phyloP scores from a whole-genome alignment of 1,139 yeast genomes.

The Geotrichum australiense region DNA sequence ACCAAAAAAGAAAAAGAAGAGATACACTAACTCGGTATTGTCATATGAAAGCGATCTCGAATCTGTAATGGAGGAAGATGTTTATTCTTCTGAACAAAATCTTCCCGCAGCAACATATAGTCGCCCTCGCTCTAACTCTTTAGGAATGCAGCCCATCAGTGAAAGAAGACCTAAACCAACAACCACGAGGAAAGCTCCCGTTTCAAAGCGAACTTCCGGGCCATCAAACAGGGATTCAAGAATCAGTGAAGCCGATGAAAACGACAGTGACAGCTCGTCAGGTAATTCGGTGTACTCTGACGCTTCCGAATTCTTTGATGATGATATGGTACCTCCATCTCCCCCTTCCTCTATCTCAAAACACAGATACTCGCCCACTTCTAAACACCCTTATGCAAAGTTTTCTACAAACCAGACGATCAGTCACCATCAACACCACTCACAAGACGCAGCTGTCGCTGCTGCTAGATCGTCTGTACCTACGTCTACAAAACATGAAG shows the following conservation, averaged over 20 bases:
- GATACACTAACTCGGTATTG: constrained; percentile 26
- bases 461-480: not conserved
- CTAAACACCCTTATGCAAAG: constrained; percentile 3
- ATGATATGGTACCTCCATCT: not conserved
- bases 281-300: constrained; percentile 14
- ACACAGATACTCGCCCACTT: not conserved
- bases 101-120: not conserved
- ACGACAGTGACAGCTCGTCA: constrained; percentile 9
- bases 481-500: not conserved
- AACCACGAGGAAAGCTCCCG: constrained; percentile 1
- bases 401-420: constrained; percentile 2
- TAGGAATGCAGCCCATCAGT: constrained; percentile 2
- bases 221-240: no score
- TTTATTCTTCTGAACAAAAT: constrained; percentile 3
- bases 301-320: constrained; percentile 10
- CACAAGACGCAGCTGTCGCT: not conserved
- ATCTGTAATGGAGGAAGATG: constrained; percentile 32
- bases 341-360: constrained; percentile 1
- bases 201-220: no score
- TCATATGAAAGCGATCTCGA: constrained; percentile 33
- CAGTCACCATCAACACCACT: not conserved
- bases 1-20: constrained; percentile 8
- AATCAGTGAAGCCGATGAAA: no score
- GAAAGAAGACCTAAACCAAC: constrained; percentile 3
- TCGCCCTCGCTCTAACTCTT: not conserved